Conservation (phyloP, 1,284 basidiomycete genomes). For the Sphaerobolus stellatus region DNA sequence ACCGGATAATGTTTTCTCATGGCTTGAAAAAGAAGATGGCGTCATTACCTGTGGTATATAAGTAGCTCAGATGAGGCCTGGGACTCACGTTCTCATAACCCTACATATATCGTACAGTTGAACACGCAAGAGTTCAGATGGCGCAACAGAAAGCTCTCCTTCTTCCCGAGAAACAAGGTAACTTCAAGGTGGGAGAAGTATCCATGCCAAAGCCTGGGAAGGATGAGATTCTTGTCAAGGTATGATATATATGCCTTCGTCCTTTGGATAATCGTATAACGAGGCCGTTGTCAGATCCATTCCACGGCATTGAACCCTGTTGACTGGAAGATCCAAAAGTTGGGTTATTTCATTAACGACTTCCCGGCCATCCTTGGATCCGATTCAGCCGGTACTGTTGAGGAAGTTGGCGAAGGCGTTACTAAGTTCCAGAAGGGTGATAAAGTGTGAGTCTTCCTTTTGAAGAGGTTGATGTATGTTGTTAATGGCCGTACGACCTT, state of each 20-base stretch:
- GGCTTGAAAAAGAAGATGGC: too few species aligned
- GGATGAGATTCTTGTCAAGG: not conserved
- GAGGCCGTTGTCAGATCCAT: not conserved
- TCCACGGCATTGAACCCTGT: slow-evolving; percentile 10
- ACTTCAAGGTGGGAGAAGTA: slow-evolving; percentile 19
- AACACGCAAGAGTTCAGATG: too few species aligned
- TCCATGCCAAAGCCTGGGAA: slow-evolving; percentile 15
- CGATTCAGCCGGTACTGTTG: slow-evolving; percentile 59
- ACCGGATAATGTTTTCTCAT: too few species aligned
- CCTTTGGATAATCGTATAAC: not conserved
- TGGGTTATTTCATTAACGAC: slow-evolving; percentile 18
- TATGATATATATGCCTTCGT: not conserved
- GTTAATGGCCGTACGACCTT: not conserved
- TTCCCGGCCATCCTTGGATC: slow-evolving; percentile 52
- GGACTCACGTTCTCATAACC: too few species aligned
- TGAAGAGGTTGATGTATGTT: too few species aligned
- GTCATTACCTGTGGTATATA: too few species aligned
- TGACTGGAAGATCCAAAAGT: slow-evolving; percentile 12
- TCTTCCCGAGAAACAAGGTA: slow-evolving; percentile 21
- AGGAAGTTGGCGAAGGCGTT: slow-evolving; percentile 52
- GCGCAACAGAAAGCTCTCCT: slow-evolving; percentile 23
- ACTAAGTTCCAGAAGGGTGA: slow-evolving; percentile 53
- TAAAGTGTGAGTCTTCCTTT: slow-evolving; percentile 45
- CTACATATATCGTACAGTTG: too few species aligned
- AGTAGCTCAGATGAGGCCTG: too few species aligned